phyloP scores from a whole-genome alignment of 2,329 filamentous ascomycete genomes.

The Epichloe glyceriae region DNA sequence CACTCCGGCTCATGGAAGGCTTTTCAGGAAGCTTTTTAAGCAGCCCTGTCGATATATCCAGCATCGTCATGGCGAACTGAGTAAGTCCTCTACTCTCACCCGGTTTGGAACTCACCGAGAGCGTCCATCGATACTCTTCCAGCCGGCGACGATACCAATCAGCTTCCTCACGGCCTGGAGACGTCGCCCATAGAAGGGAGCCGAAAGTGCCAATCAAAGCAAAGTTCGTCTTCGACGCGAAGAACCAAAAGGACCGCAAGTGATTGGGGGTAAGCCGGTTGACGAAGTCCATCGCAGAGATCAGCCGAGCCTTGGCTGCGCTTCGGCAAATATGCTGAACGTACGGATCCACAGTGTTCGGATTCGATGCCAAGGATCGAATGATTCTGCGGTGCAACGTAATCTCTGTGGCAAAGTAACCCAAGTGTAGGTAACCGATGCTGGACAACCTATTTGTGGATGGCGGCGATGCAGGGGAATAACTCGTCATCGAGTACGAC shows the following conservation, averaged over 20 bases:
- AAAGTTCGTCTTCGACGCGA: conserved; percentile 80
- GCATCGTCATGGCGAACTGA: conserved; percentile 63
- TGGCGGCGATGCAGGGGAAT: conserved; percentile 10
- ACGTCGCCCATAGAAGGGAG: conserved; percentile 77
- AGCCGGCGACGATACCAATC: conserved; percentile 82
- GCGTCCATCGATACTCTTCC: conserved; percentile 86
- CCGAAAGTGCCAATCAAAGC: conserved; percentile 92
- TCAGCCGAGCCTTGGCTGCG: conserved; percentile 84
- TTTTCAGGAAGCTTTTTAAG: conserved; percentile 60
- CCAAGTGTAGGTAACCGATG: conserved; percentile 72
- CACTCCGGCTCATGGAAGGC: conserved; percentile 47
- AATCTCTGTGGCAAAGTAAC: conserved; percentile 90
- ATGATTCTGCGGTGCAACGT: conserved; percentile 86
- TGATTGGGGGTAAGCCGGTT: conserved; percentile 81
- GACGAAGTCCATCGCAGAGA: conserved; percentile 95
- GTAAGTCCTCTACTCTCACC: conserved; percentile 45
- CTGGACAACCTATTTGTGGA: conserved; percentile 38
- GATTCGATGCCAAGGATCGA: conserved; percentile 48
- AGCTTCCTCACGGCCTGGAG: conserved; percentile 74
- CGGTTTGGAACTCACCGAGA: conserved; percentile 72
- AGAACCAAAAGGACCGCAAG: conserved; percentile 86
- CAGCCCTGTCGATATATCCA: conserved; percentile 58
- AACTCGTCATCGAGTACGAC: conserved; percentile 24
- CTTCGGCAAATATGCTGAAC: conserved; percentile 85
- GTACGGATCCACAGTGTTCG: conserved; percentile 53